A percentile compares a stretch with the other conserved stretches of the same genome.
Conservation (phyloP, 495 filamentous ascomycete genomes). For the Xylaria grammica region DNA sequence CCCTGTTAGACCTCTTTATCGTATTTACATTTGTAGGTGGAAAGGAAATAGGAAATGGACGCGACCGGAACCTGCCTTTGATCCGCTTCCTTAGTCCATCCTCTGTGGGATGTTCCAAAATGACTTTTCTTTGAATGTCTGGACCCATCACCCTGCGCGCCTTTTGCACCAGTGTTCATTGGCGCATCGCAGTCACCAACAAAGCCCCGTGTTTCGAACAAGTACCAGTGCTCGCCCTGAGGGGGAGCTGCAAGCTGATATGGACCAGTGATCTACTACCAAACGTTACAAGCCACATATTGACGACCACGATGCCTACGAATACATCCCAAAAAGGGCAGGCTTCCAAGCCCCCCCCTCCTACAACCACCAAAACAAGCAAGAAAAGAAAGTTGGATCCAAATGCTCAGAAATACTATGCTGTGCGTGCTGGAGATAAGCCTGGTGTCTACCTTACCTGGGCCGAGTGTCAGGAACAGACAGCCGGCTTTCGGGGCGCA, state of each 20-base stretch:
- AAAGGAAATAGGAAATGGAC: slow-evolving; percentile 29
- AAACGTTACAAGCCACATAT: slow-evolving; percentile 15
- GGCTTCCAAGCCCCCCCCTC: slow-evolving; percentile 12
- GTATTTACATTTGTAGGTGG: slow-evolving; percentile 1
- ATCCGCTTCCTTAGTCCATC: slow-evolving; percentile 23
- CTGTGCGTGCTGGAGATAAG: slow-evolving; percentile 74
- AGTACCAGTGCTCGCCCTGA: slow-evolving; percentile 27
- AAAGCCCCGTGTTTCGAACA: slow-evolving; percentile 36
- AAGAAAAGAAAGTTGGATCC: slow-evolving; percentile 50
- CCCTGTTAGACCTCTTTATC: slow-evolving; percentile 22
- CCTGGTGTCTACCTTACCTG: slow-evolving; percentile 90
- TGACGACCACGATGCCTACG: slow-evolving; percentile 30
- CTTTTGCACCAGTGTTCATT: slow-evolving; percentile 25
- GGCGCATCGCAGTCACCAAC: slow-evolving; percentile 21
- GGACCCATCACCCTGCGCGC: slow-evolving; percentile 27
- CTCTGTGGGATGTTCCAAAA: slow-evolving; percentile 33
- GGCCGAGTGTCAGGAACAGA: slow-evolving; percentile 79
- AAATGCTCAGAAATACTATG: slow-evolving; percentile 77
- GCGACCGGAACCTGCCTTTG: slow-evolving; percentile 40
- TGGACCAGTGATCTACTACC: slow-evolving; percentile 29
- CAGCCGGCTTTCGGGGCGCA: slow-evolving; percentile 84
- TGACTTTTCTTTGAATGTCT: slow-evolving; percentile 37
- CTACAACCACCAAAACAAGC: slow-evolving; percentile 25
- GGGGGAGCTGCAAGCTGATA: slow-evolving; percentile 28
- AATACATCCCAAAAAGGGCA: slow-evolving; percentile 27